Evolutionary conservation across 495 filamentous ascomycete genomes (phyloP), one percentile per base, ranked within the genome.

Genomic region (Penicillium canescens): DNA sequence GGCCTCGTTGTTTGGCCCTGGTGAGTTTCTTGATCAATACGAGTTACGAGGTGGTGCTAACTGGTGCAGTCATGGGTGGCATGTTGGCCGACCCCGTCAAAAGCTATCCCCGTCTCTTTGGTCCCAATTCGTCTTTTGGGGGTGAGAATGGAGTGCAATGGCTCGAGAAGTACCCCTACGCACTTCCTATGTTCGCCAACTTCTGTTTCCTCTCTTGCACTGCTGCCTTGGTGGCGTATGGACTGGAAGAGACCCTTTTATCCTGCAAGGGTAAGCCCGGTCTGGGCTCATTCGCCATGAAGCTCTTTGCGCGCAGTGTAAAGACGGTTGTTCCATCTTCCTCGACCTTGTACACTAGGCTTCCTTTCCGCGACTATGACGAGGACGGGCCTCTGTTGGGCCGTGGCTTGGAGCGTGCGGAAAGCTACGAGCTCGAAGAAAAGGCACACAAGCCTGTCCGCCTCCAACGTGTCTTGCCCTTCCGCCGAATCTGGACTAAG

Each of bases 401-500:
- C 55, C 61, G 52, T n/a, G 44, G 45, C 10, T 5, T 60, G 44
- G 66, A 71, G 35, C 40, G 51, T 47, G 51, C 51, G 13, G 67
- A 76, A 43, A 72, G 68, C 62, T 77, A 76, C 55, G 69, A 75
- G 46, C 56, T 74, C 6, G 73, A 74, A 59, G 68, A 74, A 48
- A 71, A 74, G 57, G 63, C 68, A 6, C 40, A 63, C 44, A 68
- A 63, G 45, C 63, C 61, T 21, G 34, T 46, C 8, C 71, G 71
- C 11, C 53, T 57, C 36, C 52, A 57, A 41, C 69, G 65, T 10
- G 57, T 53, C 11, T 74, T 93, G 28, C 80, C 89, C 7, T 89
- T 93, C 74, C 78, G 82, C 18, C 79, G 81, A 23, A 89, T 96
- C 52, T 94, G 90, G 78, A 94, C 89, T 3, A 79, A 79, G 46